Conservation (phyloP, 371 early-diverging fungal species). For the Saksenaea vasiformis region DNA sequence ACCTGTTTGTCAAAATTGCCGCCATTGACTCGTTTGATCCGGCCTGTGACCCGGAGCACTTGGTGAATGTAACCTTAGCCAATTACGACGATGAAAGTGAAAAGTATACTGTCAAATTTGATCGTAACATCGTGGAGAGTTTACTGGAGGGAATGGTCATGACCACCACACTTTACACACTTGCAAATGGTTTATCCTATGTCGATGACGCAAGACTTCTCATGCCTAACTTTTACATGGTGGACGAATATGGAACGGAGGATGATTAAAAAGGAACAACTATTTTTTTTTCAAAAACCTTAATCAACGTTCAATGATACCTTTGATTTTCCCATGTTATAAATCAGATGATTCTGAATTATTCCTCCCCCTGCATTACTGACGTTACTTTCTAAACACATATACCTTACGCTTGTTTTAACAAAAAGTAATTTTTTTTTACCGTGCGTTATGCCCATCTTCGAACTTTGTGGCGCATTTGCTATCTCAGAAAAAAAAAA, state of each 20-base stretch:
- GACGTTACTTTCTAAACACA: too few species aligned
- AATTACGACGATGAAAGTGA: slow-evolving; percentile 17
- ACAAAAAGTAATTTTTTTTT: background rate
- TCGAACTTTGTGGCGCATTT: too few species aligned
- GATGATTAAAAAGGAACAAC: slow-evolving; percentile 14
- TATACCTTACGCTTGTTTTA: too few species aligned
- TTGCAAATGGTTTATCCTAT: slow-evolving; percentile 48
- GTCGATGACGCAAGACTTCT: slow-evolving; percentile 32
- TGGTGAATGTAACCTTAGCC: slow-evolving; percentile 20
- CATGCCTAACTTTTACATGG: slow-evolving; percentile 51
- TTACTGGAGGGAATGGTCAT: slow-evolving; percentile 39
- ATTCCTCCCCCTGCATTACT: too few species aligned
- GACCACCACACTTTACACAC: slow-evolving; percentile 30
- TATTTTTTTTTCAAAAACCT: too few species aligned
- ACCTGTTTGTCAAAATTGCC: slow-evolving; percentile 24
- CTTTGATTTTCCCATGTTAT: too few species aligned
- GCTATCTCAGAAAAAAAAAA: too few species aligned
- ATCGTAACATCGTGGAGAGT: slow-evolving; percentile 29
- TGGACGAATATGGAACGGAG: slow-evolving; percentile 33
- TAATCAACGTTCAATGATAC: too few species aligned
- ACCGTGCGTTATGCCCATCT: too few species aligned
- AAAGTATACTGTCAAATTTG: slow-evolving; percentile 27
- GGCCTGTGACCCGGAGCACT: slow-evolving; percentile 8
- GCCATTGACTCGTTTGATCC: slow-evolving; percentile 10
- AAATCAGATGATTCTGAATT: too few species aligned